Base-by-base conservation (phyloP, 495 filamentous ascomycete genomes). In the Lasiosphaeris hirsuta region DNA sequence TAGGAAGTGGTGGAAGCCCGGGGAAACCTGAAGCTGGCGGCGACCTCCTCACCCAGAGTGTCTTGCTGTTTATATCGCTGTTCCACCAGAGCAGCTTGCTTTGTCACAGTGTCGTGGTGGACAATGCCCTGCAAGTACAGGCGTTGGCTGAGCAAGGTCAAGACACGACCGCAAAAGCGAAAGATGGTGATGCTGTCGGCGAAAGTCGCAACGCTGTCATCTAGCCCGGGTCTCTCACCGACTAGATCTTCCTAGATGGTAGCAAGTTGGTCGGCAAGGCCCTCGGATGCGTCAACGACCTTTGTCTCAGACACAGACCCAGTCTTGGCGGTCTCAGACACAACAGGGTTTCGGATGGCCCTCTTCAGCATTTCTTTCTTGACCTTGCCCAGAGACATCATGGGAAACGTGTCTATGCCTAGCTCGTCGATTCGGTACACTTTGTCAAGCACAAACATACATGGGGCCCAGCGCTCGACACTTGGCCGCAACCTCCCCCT, bases 381-480 rank as follows among this genome's bases (percentile, higher is more conserved):
- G n/a, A 75, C 55, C 54, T 79, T 79, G 17, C 76, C 76, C 11
- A 69, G 51, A 13, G 64, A 58, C 1, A 75, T 78, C 30, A 54
- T 54, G 4, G 76, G 76, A 42, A 71, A 75, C 3, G 56, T 54
- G 0, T 68, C 53, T 8, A 72, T 35, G 13, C 67, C 70, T 1
- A 78, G 53, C 10, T 73, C 61, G 18, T 35, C 43, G 46, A 78
- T 53, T 1, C 63, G 41, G 18, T 78, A 65, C 18, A 76, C 56
- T 3, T 65, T 50, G 17, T 61, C 60, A 10, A 73, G 74, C 6
- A n/a, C n/a, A n/a, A n/a, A 69, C 70, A 63, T 63, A 72, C 17
- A 63, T 56, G 11, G 54, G 35, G 3, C 77, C 76, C 47, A 77
- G 56, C 13, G 59, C 53, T 6, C 58, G 55, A n/a, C 54, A 55